Percentiles rank a stretch among this genome's conserved stretches.
These are phyloP conservation scores for Sicyos edulis DNA, from an alignment of 306 rosid species.

Conservation along the genomic window DNA sequence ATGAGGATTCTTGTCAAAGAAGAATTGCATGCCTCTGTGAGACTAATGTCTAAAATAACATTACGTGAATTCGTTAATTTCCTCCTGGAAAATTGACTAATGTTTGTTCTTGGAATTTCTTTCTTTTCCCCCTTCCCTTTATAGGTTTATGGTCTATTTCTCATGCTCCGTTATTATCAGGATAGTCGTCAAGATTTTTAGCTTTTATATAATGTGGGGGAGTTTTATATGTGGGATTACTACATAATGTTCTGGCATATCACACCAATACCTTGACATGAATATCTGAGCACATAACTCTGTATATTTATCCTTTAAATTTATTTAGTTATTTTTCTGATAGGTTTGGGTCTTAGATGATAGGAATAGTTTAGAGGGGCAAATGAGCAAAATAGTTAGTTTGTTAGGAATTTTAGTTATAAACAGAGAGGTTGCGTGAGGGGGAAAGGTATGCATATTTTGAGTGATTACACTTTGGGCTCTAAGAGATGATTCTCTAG, in stretches of 20 bases:
- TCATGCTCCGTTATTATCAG: not conserved
- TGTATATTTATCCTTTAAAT: not conserved
- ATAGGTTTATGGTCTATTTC: not conserved
- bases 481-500: too few species aligned
- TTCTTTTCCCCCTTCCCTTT: not conserved
- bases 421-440: too few species aligned
- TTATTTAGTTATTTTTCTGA: not conserved
- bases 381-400: too few species aligned
- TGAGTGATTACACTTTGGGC: too few species aligned
- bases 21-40: not conserved
- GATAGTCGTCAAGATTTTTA: not conserved
- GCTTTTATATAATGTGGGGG: not conserved
- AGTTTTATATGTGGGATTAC: not conserved
- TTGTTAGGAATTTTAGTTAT: too few species aligned
- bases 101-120: not conserved
- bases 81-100: not conserved
- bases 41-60: not conserved
- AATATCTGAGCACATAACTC: not conserved
- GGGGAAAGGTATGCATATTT: too few species aligned
- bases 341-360: too few species aligned
- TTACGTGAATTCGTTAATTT: not conserved
- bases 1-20: not conserved
- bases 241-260: not conserved
- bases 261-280: not conserved
- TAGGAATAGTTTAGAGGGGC: too few species aligned